Evolutionary conservation across 83 land plant genomes (phyloP), one percentile per base, ranked within the genome.

Genomic region (Picea abies): DNA sequence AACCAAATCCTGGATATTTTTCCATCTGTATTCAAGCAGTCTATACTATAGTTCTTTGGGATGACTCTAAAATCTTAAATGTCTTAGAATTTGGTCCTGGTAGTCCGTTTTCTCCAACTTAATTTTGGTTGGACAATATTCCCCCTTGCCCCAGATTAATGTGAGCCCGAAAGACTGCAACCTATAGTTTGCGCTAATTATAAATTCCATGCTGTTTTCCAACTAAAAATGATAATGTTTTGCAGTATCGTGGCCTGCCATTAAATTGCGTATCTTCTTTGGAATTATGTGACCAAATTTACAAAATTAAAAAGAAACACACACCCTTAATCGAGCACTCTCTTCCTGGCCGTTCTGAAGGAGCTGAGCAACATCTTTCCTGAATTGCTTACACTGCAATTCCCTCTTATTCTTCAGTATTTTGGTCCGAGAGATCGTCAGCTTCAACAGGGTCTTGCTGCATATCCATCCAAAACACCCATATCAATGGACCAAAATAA

Each of bases 371-470:
- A 82, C 62, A 56, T 82, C 84, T 81, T 61, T 77, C 23, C 84
- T 52, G 41, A 79, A 23, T n/a, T 35, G 65, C 52, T 60, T 82
- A 37, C 60, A 17, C 25, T 82, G 84, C 23, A 58, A 26, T 52
- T 78, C 84, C 65, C 83, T 82, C 47, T 77, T 82, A 44, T 82
- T 82, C 25, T 29, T 49, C 14, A 82, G 67, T 22, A 82, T 52
- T 81, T 82, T 82, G 82, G 80, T 35, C 6, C 84, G 84, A 35
- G 84, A 44, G 14, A 78, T 32, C 15, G 84, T 81, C 62, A 82
- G 83, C 83, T 63, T 75, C 66, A 82, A 56, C 1, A 60, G 44
- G 16, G 84, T 82, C 82, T 82, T 82, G 84, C 84, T 82, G 84
- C 75, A 67, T 19, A 49, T 60, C 67, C 79, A 4, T 12, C 63